A percentile compares a stretch with the other conserved stretches of the same genome.
Evolutionary conservation across 2,329 filamentous ascomycete genomes (phyloP).

Genomic region (Nectriaceae sp.): DNA sequence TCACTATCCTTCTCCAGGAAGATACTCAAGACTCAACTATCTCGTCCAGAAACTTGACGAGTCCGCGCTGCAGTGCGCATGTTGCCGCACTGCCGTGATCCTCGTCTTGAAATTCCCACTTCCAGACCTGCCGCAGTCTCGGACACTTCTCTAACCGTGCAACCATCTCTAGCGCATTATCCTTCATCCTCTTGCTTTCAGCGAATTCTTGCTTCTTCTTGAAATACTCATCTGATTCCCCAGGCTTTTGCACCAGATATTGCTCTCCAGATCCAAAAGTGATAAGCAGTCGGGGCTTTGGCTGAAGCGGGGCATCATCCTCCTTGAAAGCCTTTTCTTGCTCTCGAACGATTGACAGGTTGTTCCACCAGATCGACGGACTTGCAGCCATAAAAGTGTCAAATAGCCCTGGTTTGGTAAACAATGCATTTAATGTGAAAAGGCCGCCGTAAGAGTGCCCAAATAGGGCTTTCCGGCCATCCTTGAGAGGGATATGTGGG

Average conservation of each 20-base stretch:
- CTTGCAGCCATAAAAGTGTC: slow-evolving; percentile 47
- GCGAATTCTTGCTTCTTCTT: slow-evolving; percentile 25
- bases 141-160: slow-evolving; percentile 18
- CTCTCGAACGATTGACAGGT: slow-evolving; percentile 39
- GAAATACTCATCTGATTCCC: slow-evolving; percentile 34
- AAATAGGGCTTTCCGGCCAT: slow-evolving; percentile 44
- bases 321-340: slow-evolving; percentile 30
- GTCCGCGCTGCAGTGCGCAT: slow-evolving; percentile 22
- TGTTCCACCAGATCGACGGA: slow-evolving; percentile 50
- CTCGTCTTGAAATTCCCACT: slow-evolving; percentile 27
- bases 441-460: slow-evolving; percentile 53
- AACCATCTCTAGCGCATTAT: slow-evolving; percentile 16
- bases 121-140: slow-evolving; percentile 20
- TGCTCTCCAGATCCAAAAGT: slow-evolving; percentile 35
- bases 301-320: slow-evolving; percentile 8
- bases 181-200: slow-evolving; percentile 26
- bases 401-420: slow-evolving; percentile 42
- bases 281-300: slow-evolving; percentile 34
- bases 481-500: slow-evolving; percentile 30
- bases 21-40: neutral
- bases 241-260: slow-evolving; percentile 25
- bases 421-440: slow-evolving; percentile 47
- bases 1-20: neutral
- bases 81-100: slow-evolving; percentile 27
- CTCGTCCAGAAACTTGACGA: slow-evolving; percentile 20